Percentiles rank a stretch among this genome's conserved stretches.
Evolutionary conservation across 2,329 filamentous ascomycete species (phyloP).

Genomic region (Cercospora citrullina): DNA sequence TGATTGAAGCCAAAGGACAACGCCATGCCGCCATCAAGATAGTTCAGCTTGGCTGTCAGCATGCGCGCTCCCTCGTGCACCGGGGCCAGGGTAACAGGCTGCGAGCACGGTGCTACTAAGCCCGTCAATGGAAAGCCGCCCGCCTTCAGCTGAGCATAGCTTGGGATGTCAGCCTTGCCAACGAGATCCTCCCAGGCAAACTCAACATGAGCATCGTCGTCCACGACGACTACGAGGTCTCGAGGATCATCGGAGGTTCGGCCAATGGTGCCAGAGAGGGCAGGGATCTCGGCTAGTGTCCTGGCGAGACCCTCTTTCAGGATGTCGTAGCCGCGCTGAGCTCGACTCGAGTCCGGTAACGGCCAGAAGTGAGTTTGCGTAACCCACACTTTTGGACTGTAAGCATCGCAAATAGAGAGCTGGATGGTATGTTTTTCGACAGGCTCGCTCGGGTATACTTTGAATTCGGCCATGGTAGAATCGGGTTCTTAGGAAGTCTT

Average conservation of each 20-base stretch:
- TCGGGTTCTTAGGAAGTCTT: background rate
- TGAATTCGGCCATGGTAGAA: slow-evolving; percentile 4
- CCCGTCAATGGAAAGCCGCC: slow-evolving; percentile 19
- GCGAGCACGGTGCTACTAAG: slow-evolving; percentile 15
- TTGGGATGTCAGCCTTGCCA: slow-evolving; percentile 9
- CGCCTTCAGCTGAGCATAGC: slow-evolving; percentile 16
- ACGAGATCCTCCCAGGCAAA: slow-evolving; percentile 18
- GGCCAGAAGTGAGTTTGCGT: slow-evolving; percentile 25
- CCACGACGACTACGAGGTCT: slow-evolving; percentile 19
- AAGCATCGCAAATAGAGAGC: slow-evolving; percentile 24
- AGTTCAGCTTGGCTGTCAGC: slow-evolving; percentile 22
- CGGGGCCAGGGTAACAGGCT: slow-evolving; percentile 11
- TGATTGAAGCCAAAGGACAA: slow-evolving; percentile 26
- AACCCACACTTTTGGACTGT: slow-evolving; percentile 25
- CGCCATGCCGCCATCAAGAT: slow-evolving; percentile 20
- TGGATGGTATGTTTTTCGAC: slow-evolving; percentile 17
- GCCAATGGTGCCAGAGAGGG: slow-evolving; percentile 19
- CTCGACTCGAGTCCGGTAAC: background rate
- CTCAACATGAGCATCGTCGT: slow-evolving; percentile 17
- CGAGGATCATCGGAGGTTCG: slow-evolving; percentile 19
- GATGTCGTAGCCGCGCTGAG: slow-evolving; percentile 9
- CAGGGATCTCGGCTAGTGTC: slow-evolving; percentile 21
- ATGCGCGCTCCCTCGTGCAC: slow-evolving; percentile 21
- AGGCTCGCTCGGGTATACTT: slow-evolving; percentile 14
- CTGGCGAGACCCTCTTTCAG: slow-evolving; percentile 22